Base-by-base conservation (phyloP, 129 eudicot species). In the Heracleum sosnowskyi region DNA sequence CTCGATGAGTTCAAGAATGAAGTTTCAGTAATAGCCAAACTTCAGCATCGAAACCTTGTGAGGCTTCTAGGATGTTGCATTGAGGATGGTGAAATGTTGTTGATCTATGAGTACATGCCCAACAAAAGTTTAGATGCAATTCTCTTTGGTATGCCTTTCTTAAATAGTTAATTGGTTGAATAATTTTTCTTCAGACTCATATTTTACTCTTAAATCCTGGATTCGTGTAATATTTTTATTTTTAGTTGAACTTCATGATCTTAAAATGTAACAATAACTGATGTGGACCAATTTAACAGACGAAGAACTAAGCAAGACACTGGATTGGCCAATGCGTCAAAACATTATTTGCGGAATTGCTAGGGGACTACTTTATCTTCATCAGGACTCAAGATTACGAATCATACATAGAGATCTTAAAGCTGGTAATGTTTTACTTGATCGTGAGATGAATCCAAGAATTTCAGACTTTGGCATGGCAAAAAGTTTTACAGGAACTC, bases 381-480 rank as follows among this genome's bases (percentile, higher is more conserved):
- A 85, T 28, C 72, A 74, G 22, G 88, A 85, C 73, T 85, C 88
- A 22, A 74, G 82, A 74, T 42, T 85, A 39, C 75, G 85, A 62
- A 82, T 78, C 28, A 82, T 82, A 62, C 85, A 82, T 37, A 62
- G 85, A 37, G 85, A 82, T 55, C 51, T 82, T 24, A 82, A 82
- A 57, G 81, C 85, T 4, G 57, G 85, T 69, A 82, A 82, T 40
- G 74, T 82, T 47, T 72, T 80, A 28, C 81, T 84, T 10, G 87
- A 84, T 37, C 35, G 62, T 11, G 80, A 84, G n/a, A 77, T 80
- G 79, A 84, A 80, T 77, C 87, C 87, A 24, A 84, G 82, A 81
- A 84, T 84, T 45, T 84, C 87, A 62, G 87, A 84, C 57, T 84
- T 84, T 66, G 87, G 87, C 51, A 26, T 84, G 78, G 87, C 87